phyloP scores from a whole-genome alignment of 306 rosid genomes.

The Neltuma alba region DNA sequence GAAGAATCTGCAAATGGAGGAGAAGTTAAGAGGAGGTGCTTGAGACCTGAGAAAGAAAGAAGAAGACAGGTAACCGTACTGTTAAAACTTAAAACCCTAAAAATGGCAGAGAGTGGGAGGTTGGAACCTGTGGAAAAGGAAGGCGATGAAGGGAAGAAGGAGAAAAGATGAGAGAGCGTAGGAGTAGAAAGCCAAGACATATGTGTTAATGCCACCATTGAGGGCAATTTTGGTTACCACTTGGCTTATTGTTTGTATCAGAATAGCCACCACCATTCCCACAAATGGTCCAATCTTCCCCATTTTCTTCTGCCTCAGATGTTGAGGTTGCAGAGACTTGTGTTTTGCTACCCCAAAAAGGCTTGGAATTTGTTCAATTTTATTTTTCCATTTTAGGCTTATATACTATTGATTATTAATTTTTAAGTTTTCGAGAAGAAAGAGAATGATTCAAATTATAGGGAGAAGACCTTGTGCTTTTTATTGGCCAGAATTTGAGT shows the following conservation, averaged over 20 bases:
- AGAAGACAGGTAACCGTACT: no score
- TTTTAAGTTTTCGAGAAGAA: no score
- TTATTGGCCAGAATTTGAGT: no score
- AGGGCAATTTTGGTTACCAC: slow-evolving; percentile 38
- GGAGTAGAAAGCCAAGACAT: slow-evolving; percentile 40
- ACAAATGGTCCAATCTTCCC: slow-evolving; percentile 29
- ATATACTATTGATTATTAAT: no score
- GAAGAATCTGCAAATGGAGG: slow-evolving; percentile 37
- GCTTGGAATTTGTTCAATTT: no score
- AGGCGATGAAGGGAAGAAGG: slow-evolving; percentile 36
- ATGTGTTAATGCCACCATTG: slow-evolving; percentile 33
- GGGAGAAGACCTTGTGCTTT: no score
- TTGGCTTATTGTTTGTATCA: slow-evolving; percentile 44
- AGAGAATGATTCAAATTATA: no score
- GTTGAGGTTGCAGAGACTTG: not conserved
- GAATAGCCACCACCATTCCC: slow-evolving; percentile 48
- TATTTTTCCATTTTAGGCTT: no score
- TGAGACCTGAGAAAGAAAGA: slow-evolving; percentile 32
- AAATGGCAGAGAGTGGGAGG: not conserved
- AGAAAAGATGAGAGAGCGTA: slow-evolving; percentile 34
- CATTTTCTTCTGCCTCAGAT: not conserved
- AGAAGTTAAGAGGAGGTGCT: slow-evolving; percentile 41
- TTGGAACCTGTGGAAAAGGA: not conserved
- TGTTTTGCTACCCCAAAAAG: no score
- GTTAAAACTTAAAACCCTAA: no score